Conservation (phyloP, 2,329 filamentous ascomycete species). For the Xylariaceae sp. region DNA sequence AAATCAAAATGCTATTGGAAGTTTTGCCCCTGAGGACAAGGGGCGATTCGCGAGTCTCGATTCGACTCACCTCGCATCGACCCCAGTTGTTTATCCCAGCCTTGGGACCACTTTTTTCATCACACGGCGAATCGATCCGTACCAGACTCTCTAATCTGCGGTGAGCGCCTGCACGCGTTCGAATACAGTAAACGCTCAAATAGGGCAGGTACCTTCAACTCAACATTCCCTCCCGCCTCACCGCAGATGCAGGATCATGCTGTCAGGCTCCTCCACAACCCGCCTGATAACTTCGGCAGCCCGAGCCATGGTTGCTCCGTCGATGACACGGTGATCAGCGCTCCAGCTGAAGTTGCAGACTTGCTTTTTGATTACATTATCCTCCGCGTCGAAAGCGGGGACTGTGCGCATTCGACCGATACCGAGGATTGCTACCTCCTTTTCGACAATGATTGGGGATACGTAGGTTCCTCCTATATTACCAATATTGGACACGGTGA, state of each 20-base stretch:
- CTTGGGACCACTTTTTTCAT: slow-evolving; percentile 17
- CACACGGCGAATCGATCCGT: slow-evolving; percentile 6
- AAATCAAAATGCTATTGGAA: slow-evolving; percentile 6
- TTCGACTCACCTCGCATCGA: slow-evolving; percentile 11
- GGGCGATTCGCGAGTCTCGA: slow-evolving; percentile 2
- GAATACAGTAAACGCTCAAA: slow-evolving; percentile 10
- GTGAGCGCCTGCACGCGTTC: slow-evolving; percentile 14
- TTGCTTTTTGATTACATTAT: slow-evolving; percentile 65
- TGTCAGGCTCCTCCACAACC: slow-evolving; percentile 77
- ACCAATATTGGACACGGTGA: slow-evolving; percentile 95
- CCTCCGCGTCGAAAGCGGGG: slow-evolving; percentile 65
- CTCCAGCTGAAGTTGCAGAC: slow-evolving; percentile 93
- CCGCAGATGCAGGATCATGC: slow-evolving; percentile 77
- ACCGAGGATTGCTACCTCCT: slow-evolving; percentile 86
- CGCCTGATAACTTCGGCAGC: slow-evolving; percentile 76
- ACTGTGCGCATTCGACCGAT: slow-evolving; percentile 75
- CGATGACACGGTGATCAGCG: slow-evolving; percentile 88
- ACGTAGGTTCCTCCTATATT: slow-evolving; percentile 91
- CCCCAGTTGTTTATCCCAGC: slow-evolving; percentile 14
- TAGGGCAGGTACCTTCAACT: background rate
- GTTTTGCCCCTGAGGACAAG: background rate
- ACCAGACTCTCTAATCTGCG: slow-evolving; percentile 5
- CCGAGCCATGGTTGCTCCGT: slow-evolving; percentile 89
- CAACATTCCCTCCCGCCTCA: slow-evolving; percentile 37
- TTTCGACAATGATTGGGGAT: slow-evolving; percentile 82